Conservation (phyloP, 2,329 filamentous ascomycete species). For the Pseudohalonectria lignicola region DNA sequence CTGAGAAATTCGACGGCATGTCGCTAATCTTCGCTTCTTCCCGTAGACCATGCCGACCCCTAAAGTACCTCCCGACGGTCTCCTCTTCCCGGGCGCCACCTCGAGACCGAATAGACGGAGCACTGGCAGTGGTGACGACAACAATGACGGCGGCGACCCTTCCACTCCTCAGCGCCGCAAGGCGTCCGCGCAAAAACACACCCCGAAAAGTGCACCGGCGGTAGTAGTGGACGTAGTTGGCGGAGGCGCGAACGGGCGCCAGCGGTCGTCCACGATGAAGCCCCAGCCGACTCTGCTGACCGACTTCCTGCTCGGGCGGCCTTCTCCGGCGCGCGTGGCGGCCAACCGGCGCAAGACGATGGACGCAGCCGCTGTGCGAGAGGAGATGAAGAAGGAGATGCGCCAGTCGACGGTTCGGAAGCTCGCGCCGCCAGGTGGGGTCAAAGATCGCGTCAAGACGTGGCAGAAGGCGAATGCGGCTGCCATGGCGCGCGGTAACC, state of each 20-base stretch:
- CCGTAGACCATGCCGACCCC: conserved; percentile 11
- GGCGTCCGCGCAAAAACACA: conserved; percentile 12
- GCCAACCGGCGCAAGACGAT: conserved; percentile 43
- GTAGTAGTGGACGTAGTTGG: background rate
- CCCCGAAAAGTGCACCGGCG: conserved; percentile 28
- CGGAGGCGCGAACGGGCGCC: conserved; percentile 9
- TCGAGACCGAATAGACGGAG: conserved; percentile 1
- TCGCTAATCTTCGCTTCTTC: conserved; percentile 4
- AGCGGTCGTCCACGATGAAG: conserved; percentile 26
- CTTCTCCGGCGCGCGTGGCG: conserved; percentile 41
- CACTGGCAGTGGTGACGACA: background rate
- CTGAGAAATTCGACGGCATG: too few relatives aligned
- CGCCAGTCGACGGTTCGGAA: conserved; percentile 45
- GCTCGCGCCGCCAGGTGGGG: conserved; percentile 53
- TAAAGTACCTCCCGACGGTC: conserved; percentile 7
- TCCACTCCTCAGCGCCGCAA: conserved; percentile 1
- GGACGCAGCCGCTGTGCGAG: conserved; percentile 42
- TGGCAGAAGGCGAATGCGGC: conserved; percentile 75
- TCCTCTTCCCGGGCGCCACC: conserved; percentile 2
- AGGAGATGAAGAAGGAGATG: conserved; percentile 42
- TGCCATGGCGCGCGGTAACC: conserved; percentile 42
- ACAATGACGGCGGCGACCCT: background rate
- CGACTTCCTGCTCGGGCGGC: conserved; percentile 48
- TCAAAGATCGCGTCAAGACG: conserved; percentile 67
- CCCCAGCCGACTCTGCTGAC: conserved; percentile 38